Conservation (phyloP, 805 yeast genomes). For the Kregervanrija delftensis region DNA sequence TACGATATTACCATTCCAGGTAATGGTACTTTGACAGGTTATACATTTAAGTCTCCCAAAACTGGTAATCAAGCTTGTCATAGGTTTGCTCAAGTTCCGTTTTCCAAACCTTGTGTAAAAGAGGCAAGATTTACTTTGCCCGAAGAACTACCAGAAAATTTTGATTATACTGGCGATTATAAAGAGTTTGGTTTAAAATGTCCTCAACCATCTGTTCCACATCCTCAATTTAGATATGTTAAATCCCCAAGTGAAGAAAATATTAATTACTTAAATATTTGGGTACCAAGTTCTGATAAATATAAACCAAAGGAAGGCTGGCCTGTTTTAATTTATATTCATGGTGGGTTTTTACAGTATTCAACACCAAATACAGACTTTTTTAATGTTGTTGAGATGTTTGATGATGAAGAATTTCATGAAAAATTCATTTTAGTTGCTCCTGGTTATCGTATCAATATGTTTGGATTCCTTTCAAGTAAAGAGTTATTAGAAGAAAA, state of each 20-base stretch:
- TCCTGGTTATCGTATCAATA: conserved; percentile 35
- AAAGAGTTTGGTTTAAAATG: conserved; percentile 28
- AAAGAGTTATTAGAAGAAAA: conserved; percentile 32
- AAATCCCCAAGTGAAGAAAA: conserved; percentile 29
- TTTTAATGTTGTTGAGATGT: conserved; percentile 18
- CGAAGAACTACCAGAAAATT: conserved; percentile 25
- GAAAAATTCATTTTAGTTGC: conserved; percentile 31
- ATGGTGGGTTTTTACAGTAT: conserved; percentile 39
- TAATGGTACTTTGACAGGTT: conserved; percentile 25
- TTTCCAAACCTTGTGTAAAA: conserved; percentile 28
- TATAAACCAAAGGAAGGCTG: conserved; percentile 31
- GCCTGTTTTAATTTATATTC: conserved; percentile 36
- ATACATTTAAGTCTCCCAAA: conserved; percentile 14
- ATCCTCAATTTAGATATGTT: conserved; percentile 15
- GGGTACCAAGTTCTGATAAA: conserved; percentile 30
- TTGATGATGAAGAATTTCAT: conserved; percentile 22
- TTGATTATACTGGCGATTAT: conserved; percentile 34
- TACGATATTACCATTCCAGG: conserved; percentile 15
- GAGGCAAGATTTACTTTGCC: conserved; percentile 27
- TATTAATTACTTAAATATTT: conserved; percentile 30
- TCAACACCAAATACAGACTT: conserved; percentile 23
- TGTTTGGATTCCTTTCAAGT: conserved; percentile 30
- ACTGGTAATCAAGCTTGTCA: conserved; percentile 17
- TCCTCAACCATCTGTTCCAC: conserved; percentile 32
- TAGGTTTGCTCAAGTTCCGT: conserved; percentile 29